Evolutionary conservation across 2,329 filamentous ascomycete species (phyloP).

Genomic region (Achaetomium macrosporum): DNA sequence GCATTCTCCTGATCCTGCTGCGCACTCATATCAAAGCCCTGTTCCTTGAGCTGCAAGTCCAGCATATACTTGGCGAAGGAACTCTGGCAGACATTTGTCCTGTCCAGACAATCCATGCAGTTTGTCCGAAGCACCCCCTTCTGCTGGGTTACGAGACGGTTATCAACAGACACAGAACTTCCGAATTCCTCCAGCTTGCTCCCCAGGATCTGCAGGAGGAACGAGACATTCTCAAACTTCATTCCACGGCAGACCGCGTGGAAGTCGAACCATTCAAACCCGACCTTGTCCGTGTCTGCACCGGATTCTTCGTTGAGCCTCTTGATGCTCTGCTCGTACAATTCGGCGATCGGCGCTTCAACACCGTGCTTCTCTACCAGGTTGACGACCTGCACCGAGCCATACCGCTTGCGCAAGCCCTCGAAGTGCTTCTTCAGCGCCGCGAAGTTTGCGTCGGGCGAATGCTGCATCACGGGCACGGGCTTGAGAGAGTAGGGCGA

Average conservation of each 20-base stretch:
- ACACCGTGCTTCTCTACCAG: constrained; percentile 84
- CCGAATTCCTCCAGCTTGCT: constrained; percentile 63
- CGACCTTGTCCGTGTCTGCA: constrained; percentile 42
- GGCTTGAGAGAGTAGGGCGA: constrained; percentile 92
- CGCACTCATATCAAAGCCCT: constrained; percentile 69
- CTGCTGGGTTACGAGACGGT: constrained; percentile 47
- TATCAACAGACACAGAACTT: constrained; percentile 57
- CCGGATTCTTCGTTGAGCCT: constrained; percentile 58
- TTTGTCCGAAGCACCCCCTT: constrained; percentile 83
- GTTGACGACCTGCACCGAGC: constrained; percentile 69
- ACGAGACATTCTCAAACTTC: constrained; percentile 92
- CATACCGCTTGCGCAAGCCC: constrained; percentile 63
- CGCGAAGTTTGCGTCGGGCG: constrained; percentile 66
- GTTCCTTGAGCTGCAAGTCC: constrained; percentile 68
- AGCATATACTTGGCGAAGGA: constrained; percentile 80
- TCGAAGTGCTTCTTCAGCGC: constrained; percentile 79
- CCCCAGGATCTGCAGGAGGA: constrained; percentile 66
- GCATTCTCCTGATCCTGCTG: constrained; percentile 72
- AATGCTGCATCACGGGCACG: constrained; percentile 74
- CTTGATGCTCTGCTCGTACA: constrained; percentile 65
- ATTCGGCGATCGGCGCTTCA: constrained; percentile 71
- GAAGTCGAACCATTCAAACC: constrained; percentile 97
- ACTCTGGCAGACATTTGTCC: constrained; percentile 93
- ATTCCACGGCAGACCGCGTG: constrained; percentile 88
- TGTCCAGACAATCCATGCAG: constrained; percentile 96